Conservation (phyloP, 2,329 filamentous ascomycete species). For the Fusarium kyushuense region DNA sequence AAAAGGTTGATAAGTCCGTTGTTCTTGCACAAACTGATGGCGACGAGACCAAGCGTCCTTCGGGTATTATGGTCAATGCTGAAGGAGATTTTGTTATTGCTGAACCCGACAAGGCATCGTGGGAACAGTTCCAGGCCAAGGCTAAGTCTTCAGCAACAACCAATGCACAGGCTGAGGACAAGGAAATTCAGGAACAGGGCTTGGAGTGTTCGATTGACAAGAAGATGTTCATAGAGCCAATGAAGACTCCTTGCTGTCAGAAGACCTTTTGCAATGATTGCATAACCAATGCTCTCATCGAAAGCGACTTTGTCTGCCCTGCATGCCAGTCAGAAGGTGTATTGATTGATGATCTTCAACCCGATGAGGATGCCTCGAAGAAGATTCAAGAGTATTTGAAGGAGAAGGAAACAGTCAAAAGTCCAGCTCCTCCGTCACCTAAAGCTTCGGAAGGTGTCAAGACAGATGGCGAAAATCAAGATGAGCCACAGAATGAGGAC, state of each 20-base stretch:
- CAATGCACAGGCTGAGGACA: constrained; percentile 82
- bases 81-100: constrained; percentile 98
- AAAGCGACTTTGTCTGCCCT: constrained; percentile 97
- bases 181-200: constrained; percentile 88
- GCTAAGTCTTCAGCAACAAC: constrained; percentile 87
- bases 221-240: constrained; percentile 97
- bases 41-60: constrained; percentile 85
- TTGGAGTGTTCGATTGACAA: constrained; percentile 97
- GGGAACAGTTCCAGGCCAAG: constrained; percentile 97
- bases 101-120: constrained; percentile 93
- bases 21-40: constrained; percentile 79
- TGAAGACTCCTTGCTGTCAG: constrained; percentile 98
- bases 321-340: constrained; percentile 91
- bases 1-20: constrained; percentile 92
- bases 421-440: constrained; percentile 50
- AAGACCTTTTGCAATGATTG: constrained; percentile 99
- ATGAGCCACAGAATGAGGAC: constrained; percentile 50
- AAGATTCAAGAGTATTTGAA: constrained; percentile 82
- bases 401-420: constrained; percentile 67
- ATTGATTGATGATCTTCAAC: constrained; percentile 88
- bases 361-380: constrained; percentile 81
- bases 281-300: constrained; percentile 98
- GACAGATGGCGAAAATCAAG: constrained; percentile 36
- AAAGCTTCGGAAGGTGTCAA: constrained; percentile 44
- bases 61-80: constrained; percentile 96